phyloP scores from a whole-genome alignment of 2,329 filamentous ascomycete species.

The Fusarium napiforme region DNA sequence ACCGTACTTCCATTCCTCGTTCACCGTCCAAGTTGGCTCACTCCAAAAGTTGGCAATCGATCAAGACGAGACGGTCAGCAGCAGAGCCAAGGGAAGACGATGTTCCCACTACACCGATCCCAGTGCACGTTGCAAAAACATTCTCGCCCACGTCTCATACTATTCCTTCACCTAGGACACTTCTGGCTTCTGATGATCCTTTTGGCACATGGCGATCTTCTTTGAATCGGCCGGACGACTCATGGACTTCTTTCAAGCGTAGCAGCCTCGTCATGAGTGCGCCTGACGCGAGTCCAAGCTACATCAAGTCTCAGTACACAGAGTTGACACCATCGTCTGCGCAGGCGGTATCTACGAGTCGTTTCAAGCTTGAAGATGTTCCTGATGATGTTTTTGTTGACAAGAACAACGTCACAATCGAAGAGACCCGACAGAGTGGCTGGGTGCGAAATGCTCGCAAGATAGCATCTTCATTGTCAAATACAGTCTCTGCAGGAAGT shows the following conservation, averaged over 20 bases:
- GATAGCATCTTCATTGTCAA: slow-evolving; percentile 39
- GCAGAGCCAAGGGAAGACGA: neutral
- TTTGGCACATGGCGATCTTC: slow-evolving; percentile 19
- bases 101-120: neutral
- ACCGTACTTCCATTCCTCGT: neutral
- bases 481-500: slow-evolving; percentile 15
- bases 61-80: neutral
- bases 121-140: neutral
- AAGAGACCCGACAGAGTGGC: slow-evolving; percentile 7
- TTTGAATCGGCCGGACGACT: slow-evolving; percentile 20
- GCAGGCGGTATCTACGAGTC: neutral
- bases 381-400: neutral
- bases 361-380: neutral
- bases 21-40: slow-evolving; percentile 12
- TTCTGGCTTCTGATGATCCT: slow-evolving; percentile 20
- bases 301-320: slow-evolving; percentile 30
- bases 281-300: slow-evolving; percentile 28
- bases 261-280: slow-evolving; percentile 6
- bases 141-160: neutral
- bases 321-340: neutral
- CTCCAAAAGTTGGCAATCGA: slow-evolving; percentile 29
- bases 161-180: neutral
- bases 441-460: slow-evolving; percentile 41
- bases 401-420: neutral
- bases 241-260: slow-evolving; percentile 25